phyloP scores from a whole-genome alignment of 2,329 filamentous ascomycete genomes.

The Macroventuria anomochaeta region DNA sequence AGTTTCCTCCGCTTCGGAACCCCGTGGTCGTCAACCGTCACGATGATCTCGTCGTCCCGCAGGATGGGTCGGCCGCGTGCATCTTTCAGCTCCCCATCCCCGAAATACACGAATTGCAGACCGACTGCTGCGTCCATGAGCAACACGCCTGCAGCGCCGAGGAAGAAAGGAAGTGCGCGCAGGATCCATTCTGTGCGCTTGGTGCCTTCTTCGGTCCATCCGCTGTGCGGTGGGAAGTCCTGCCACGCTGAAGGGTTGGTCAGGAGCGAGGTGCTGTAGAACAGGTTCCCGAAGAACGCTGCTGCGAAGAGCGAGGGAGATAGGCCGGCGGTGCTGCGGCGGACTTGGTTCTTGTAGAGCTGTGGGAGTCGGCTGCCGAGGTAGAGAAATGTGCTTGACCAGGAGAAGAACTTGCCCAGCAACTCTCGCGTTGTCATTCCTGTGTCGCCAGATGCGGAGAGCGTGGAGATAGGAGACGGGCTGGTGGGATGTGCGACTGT shows the following conservation, averaged over 20 bases:
- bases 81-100: conserved; percentile 46
- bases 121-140: conserved; percentile 68
- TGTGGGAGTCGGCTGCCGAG: conserved; percentile 59
- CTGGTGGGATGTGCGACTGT: conserved; percentile 32
- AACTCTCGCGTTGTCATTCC: conserved; percentile 7
- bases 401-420: conserved; percentile 54
- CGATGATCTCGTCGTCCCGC: conserved; percentile 55
- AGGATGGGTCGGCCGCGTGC: conserved; percentile 24
- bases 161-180: conserved; percentile 67
- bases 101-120: conserved; percentile 67
- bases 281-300: conserved; percentile 71
- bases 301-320: conserved; percentile 69
- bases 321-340: conserved; percentile 69
- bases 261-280: conserved; percentile 68
- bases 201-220: conserved; percentile 65
- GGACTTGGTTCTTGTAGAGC: conserved; percentile 68
- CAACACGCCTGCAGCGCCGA: conserved; percentile 70
- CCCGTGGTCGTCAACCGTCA: conserved; percentile 49
- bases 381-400: conserved; percentile 52
- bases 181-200: conserved; percentile 63
- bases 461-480: conserved; percentile 23
- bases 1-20: conserved; percentile 46
- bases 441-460: conserved; percentile 30
- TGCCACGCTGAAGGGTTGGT: conserved; percentile 70
- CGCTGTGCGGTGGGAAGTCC: conserved; percentile 60